phyloP scores from a whole-genome alignment of 768 basidiomycete genomes.

The Pisolithus orientalis region DNA sequence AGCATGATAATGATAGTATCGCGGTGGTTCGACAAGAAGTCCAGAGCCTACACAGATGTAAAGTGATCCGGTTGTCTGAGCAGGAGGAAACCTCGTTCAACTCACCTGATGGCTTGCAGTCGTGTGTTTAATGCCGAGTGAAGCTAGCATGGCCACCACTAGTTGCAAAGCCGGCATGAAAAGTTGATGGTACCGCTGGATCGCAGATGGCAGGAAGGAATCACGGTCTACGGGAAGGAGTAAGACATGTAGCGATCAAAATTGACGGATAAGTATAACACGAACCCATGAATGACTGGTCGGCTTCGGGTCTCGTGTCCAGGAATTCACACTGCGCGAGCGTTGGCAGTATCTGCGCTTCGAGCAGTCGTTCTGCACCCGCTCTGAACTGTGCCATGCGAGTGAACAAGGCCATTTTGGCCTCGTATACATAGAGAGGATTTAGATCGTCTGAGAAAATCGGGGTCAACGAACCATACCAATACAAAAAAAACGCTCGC shows the following conservation, averaged over 20 bases:
- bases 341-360: conserved; percentile 65
- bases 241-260: background rate
- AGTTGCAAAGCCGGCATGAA: conserved; percentile 85
- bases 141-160: conserved; percentile 67
- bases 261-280: background rate
- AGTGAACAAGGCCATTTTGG: conserved; percentile 86
- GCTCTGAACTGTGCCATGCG: conserved; percentile 75
- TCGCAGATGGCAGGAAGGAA: conserved; percentile 78
- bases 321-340: conserved; percentile 84
- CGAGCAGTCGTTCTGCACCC: conserved; percentile 82
- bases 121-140: conserved; percentile 62
- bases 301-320: conserved; percentile 76
- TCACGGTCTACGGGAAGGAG: conserved; percentile 52
- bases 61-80: background rate
- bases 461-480: background rate
- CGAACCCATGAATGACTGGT: conserved; percentile 77
- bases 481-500: background rate
- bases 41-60: conserved; percentile 48
- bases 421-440: conserved; percentile 88
- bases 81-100: background rate
- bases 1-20: conserved; percentile 81
- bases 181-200: conserved; percentile 90
- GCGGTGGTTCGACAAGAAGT: conserved; percentile 77
- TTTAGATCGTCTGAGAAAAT: conserved; percentile 70
- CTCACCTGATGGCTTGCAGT: conserved; percentile 66